Evolutionary conservation across 345 rosid genomes (phyloP), one percentile per base, ranked within the genome.

Genomic region (Lumnitzera racemosa): DNA sequence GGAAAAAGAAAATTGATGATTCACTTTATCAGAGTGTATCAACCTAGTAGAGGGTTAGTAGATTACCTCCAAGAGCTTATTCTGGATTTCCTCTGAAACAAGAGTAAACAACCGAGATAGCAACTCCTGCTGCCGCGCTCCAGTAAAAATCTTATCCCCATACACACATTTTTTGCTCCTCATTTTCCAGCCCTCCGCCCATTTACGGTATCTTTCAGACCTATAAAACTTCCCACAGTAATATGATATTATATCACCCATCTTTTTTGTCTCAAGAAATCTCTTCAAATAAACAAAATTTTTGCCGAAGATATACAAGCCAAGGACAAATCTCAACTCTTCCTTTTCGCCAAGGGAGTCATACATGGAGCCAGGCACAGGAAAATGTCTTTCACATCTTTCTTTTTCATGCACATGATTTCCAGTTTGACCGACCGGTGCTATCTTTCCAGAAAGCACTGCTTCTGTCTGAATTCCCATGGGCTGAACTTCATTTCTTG

Each of bases 241-340:
- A 58, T 70, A 72, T 27, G 82, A 62, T 50, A 81, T 53, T 61
- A 81, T 65, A 16, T 81, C 79, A 15, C 84, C 81, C 78, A 78
- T 81, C 27, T 29, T 60, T 81, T 75, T 15, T 20, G 62, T 75
- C 70, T 72, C 76, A 49, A 84, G 64, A 63, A 81, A 81, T 29
- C 61, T 79, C 76, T 70, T 73, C 61, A 81, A 82, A 58, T 61
- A 62, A 67, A 73, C 52, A 51, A 84, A 79, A 64, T 84, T 79
- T 69, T 81, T 84, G 55, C 89, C 89, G 59, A 79, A 84, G 49
- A 84, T 81, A 65, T 84, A 84, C 57, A 84, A 67, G 48, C 86
- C 86, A 62, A 84, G 82, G 57, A 84, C 68, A 66, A 84, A 79
- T 69, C 70, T 48, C 14, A 65, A 71, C 61, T 67, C 72, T 55